Evolutionary conservation across 805 yeast species (phyloP), one percentile per base, ranked within the genome.

Genomic region (Alloascoidea africana): DNA sequence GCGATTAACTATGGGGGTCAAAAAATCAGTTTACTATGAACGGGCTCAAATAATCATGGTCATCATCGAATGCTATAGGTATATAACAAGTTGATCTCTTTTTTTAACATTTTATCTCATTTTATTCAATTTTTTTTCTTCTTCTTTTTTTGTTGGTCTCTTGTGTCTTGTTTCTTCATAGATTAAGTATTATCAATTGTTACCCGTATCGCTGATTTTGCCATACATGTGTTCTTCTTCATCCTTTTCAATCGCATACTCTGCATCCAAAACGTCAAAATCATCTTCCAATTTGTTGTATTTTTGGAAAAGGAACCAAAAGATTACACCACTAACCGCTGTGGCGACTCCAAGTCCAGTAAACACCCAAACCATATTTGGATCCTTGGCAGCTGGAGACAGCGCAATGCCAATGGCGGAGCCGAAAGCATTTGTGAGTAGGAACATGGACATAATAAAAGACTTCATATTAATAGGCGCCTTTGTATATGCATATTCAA

Each of bases 401-500:
- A 78, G 60, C 8, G 85, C 83, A 55, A 76, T 74, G 48, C 87
- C 85, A 35, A 80, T 50, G 16, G 86, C 85, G 17, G 89, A 68
- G 41, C 91, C 86, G 37, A 77, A 48, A n/a, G 93, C 91, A 46
- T 66, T 75, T 33, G 81, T 77, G 41, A 81, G 59, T 50, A 82
- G 63, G 63, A 76, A 80, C 37, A 74, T 44, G 4, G 63, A 46
- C 74, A 73, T 73, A 48, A 74, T 67, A 51, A 74, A 68, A n/a
- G 79, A 68, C 55, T 72, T 73, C 80, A 74, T 73, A 37, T 68
- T 59, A 5, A 66, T 66, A 32, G 91, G 91, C 4, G 91, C 89
- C 60, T 81, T 77, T 17, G 87, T 74, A 59, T 78, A 82, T 14
- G 93, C 93, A 52, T 78, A 80, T 60, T 82, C 91, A 46, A 78